A percentile compares a stretch with the other conserved stretches of the same genome.
These are phyloP conservation scores for Xylaria sp. DNA, from an alignment of 2,329 filamentous ascomycete genomes.

Conservation along the genomic window DNA sequence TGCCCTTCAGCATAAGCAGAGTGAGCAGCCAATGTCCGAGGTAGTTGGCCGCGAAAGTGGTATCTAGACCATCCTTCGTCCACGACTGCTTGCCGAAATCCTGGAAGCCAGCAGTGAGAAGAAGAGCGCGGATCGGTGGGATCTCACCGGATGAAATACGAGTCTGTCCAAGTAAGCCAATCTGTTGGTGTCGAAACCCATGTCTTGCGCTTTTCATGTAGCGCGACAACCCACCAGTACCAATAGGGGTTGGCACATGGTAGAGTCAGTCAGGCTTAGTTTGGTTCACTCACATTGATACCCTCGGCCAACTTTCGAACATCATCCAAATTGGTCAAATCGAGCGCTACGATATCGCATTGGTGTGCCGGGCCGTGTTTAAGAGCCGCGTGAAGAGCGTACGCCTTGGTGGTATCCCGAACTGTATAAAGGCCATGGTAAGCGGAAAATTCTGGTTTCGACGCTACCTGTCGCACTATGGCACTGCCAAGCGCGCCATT, in stretches of 20 bases:
- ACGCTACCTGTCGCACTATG: constrained; percentile 25
- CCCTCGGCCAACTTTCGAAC: constrained; percentile 29
- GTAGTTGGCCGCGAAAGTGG: constrained; percentile 42
- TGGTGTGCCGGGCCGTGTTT: constrained; percentile 4
- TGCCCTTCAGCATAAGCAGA: constrained; percentile 42
- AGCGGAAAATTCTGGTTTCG: constrained; percentile 4
- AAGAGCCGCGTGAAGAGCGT: background rate
- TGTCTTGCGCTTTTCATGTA: no score
- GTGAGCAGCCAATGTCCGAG: constrained; percentile 46
- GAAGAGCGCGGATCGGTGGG: constrained; percentile 55
- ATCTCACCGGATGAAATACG: constrained; percentile 40
- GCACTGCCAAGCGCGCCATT: constrained; percentile 39
- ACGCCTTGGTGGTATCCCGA: constrained; percentile 9
- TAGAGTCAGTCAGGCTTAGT: no score
- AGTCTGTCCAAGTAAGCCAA: no score
- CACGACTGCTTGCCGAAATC: constrained; percentile 42
- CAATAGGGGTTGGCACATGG: no score
- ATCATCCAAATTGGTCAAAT: constrained; percentile 27
- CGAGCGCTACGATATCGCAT: constrained; percentile 30
- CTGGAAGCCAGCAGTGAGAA: constrained; percentile 51
- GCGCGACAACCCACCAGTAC: no score
- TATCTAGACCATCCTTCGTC: constrained; percentile 42
- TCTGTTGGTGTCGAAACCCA: no score
- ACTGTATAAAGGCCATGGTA: constrained; percentile 38
- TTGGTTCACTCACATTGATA: constrained; percentile 30